A percentile compares a stretch with the other conserved stretches of the same genome.
Evolutionary conservation across 768 basidiomycete species (phyloP).

Genomic region (Leucosporidium scottii): DNA sequence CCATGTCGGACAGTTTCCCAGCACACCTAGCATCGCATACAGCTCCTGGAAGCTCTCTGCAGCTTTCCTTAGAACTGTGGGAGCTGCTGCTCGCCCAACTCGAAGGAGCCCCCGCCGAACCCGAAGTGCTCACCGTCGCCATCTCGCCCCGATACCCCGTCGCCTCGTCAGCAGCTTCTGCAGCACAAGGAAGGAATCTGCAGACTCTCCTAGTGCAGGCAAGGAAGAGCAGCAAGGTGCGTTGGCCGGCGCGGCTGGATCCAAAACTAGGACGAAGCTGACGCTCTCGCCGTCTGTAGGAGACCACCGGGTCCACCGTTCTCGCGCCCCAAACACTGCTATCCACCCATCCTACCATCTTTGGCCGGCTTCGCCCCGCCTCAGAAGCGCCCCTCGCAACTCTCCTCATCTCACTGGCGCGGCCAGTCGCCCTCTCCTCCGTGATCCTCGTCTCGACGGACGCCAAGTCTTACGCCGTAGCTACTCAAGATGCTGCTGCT

Average conservation of each 20-base stretch:
- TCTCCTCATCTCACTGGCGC: slow-evolving; percentile 12
- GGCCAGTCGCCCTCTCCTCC: slow-evolving; percentile 10
- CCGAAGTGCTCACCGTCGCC: neutral
- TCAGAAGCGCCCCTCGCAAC: neutral
- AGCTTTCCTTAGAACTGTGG: neutral
- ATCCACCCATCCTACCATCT: neutral
- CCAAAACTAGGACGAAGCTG: too few species aligned
- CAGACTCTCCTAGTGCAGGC: neutral
- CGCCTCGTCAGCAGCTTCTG: neutral
- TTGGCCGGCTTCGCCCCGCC: neutral
- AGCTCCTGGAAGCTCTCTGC: neutral
- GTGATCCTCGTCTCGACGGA: slow-evolving; percentile 19
- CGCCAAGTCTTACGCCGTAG: neutral
- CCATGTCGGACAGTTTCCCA: too few species aligned
- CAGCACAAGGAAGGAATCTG: too few species aligned
- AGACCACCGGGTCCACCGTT: neutral
- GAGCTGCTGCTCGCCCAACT: neutral
- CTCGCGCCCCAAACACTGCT: neutral
- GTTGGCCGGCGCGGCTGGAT: neutral
- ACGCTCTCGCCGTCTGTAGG: neutral
- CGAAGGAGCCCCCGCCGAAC: neutral
- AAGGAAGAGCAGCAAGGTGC: neutral
- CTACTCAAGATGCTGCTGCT: neutral
- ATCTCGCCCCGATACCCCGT: neutral
- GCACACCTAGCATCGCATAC: too few species aligned